Percentiles rank a stretch among this genome's conserved stretches.
These are phyloP conservation scores for Fusarium sacchari DNA, from an alignment of 2,329 filamentous ascomycete genomes.

Conservation along the genomic window DNA sequence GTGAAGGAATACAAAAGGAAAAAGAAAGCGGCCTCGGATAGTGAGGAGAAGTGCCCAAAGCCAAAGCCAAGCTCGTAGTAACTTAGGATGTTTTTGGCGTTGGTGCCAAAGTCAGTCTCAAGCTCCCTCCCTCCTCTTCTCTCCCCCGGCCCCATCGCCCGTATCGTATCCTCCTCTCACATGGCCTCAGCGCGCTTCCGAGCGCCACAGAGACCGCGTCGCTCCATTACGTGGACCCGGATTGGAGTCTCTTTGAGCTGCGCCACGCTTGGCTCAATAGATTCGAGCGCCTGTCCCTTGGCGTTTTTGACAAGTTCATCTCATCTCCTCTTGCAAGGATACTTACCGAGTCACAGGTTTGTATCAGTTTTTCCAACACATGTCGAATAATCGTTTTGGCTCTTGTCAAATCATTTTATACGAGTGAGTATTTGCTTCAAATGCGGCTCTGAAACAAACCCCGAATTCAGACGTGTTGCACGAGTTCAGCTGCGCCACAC, in stretches of 20 bases:
- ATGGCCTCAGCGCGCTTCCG: constrained; percentile 26
- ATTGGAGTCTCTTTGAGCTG: constrained; percentile 41
- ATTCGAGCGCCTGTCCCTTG: constrained; percentile 23
- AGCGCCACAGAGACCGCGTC: constrained; percentile 41
- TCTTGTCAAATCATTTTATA: neutral
- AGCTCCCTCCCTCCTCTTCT: constrained; percentile 17
- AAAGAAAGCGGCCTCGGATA: constrained; percentile 2
- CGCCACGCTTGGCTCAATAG: constrained; percentile 48
- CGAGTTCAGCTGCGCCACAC: constrained; percentile 33
- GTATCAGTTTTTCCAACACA: neutral
- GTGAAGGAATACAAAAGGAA: constrained; percentile 22
- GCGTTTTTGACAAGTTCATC: constrained; percentile 14
- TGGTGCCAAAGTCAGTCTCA: constrained; percentile 35
- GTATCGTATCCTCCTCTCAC: constrained; percentile 22
- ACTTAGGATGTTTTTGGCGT: constrained; percentile 27
- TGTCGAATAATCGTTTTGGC: neutral
- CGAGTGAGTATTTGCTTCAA: neutral
- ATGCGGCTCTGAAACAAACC: constrained; percentile 8
- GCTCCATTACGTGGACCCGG: constrained; percentile 40
- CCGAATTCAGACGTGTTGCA: neutral
- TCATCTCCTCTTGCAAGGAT: constrained; percentile 13
- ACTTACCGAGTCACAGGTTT: constrained; percentile 12
- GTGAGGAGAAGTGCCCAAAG: constrained; percentile 17
- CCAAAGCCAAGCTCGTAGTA: constrained; percentile 22
- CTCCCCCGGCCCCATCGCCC: neutral